These are phyloP conservation scores for Tricholoma sp. DNA, from an alignment of 768 basidiomycete species.

Conservation along the genomic window DNA sequence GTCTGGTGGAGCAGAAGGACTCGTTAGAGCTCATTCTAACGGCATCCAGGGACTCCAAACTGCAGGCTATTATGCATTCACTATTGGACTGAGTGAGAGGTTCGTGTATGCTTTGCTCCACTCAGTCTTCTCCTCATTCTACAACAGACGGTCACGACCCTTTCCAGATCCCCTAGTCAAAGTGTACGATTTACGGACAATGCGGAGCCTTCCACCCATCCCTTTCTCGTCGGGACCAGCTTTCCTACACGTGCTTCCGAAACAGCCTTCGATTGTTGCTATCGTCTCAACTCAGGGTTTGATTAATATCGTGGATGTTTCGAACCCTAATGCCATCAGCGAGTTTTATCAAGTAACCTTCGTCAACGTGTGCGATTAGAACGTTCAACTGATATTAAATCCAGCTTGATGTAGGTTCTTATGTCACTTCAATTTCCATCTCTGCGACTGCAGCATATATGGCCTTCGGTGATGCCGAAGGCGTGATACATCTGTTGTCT, in stretches of 20 bases:
- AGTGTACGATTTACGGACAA: constrained; percentile 82
- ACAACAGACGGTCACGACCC: constrained; percentile 73
- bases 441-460: constrained; percentile 88
- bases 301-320: constrained; percentile 79
- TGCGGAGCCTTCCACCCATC: constrained; percentile 79
- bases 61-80: constrained; percentile 75
- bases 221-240: constrained; percentile 84
- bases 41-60: constrained; percentile 80
- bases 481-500: constrained; percentile 75
- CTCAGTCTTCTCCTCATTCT: constrained; percentile 4
- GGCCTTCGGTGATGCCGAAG: constrained; percentile 88
- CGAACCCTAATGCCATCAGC: constrained; percentile 57
- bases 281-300: constrained; percentile 78
- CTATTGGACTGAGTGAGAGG: constrained; percentile 87
- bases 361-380: background rate
- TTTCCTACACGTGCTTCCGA: constrained; percentile 78
- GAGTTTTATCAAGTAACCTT: constrained; percentile 75
- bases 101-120: constrained; percentile 22
- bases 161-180: constrained; percentile 91
- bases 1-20: constrained; percentile 42
- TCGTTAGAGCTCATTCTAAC: constrained; percentile 73
- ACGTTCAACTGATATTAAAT: constrained; percentile 3
- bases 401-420: constrained; percentile 69
- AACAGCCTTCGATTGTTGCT: constrained; percentile 65
- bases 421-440: constrained; percentile 73